Evolutionary conservation across 345 rosid species (phyloP).

Genomic region (Gossypium arboreum): DNA sequence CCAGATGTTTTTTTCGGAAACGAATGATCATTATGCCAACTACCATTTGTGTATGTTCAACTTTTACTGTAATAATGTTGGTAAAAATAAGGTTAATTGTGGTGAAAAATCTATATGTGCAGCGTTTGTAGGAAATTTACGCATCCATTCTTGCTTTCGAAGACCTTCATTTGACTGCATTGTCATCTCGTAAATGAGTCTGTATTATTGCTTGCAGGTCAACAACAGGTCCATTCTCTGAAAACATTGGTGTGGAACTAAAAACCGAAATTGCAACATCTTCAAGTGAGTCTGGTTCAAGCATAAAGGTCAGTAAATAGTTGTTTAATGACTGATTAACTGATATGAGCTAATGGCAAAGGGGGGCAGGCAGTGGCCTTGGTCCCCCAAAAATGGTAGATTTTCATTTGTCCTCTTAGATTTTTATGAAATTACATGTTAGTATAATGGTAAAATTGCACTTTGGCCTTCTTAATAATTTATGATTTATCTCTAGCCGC

Average conservation of each 20-base stretch:
- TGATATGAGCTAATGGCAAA: not conserved
- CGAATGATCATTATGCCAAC: not conserved
- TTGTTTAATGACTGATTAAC: not conserved
- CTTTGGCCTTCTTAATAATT: too few species aligned
- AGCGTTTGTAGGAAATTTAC: not conserved
- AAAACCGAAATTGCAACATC: slow-evolving; percentile 36
- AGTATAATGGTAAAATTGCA: too few species aligned
- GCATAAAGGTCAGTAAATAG: slow-evolving; percentile 42
- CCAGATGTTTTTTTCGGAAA: not conserved
- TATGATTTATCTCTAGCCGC: too few species aligned
- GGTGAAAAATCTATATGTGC: not conserved
- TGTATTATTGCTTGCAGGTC: slow-evolving; percentile 36
- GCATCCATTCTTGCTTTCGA: not conserved
- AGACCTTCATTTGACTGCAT: not conserved
- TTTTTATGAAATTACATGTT: too few species aligned
- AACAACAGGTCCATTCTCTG: slow-evolving; percentile 47
- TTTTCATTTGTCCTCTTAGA: too few species aligned
- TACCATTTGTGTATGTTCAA: not conserved
- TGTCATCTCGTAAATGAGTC: not conserved
- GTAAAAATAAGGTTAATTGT: not conserved
- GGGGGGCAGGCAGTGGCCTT: too few species aligned
- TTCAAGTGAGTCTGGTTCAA: slow-evolving; percentile 40
- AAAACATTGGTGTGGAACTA: slow-evolving; percentile 38
- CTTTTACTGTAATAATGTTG: not conserved
- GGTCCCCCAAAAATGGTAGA: too few species aligned